Evolutionary conservation across 2,329 filamentous ascomycete species (phyloP).

Genomic region (Hirsutella minnesotensis): DNA sequence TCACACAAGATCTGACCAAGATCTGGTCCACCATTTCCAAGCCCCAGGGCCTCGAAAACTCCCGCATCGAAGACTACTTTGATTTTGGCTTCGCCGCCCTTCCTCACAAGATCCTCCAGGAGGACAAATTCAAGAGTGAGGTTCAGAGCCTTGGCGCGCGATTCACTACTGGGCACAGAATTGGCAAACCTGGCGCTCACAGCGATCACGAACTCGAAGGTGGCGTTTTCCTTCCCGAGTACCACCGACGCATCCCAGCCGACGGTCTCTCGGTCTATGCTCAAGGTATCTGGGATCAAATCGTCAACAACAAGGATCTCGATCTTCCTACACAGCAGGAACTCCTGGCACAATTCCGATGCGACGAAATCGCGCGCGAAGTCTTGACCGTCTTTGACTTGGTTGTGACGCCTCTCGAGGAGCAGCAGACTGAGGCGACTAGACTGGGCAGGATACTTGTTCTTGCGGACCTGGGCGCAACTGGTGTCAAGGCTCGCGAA

Average conservation of each 20-base stretch:
- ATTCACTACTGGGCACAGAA: conserved; percentile 71
- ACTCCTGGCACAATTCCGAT: conserved; percentile 89
- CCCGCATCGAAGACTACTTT: conserved; percentile 92
- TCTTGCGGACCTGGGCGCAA: conserved; percentile 60
- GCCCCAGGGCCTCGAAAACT: conserved; percentile 75
- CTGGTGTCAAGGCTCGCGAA: conserved; percentile 59
- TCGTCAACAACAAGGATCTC: conserved; percentile 96
- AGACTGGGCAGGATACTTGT: conserved; percentile 63
- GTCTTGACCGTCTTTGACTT: conserved; percentile 76
- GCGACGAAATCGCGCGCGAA: conserved; percentile 90
- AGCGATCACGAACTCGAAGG: conserved; percentile 64
- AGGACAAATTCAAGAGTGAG: conserved; percentile 76
- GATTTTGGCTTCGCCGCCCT: conserved; percentile 95
- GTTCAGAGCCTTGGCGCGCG: conserved; percentile 68
- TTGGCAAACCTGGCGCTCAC: conserved; percentile 48
- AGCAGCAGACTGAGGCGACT: conserved; percentile 65
- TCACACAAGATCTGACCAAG: conserved; percentile 80
- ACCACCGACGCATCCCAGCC: conserved; percentile 89
- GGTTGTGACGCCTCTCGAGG: conserved; percentile 72
- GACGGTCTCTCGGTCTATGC: conserved; percentile 95
- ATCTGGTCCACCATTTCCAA: conserved; percentile 93
- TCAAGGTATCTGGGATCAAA: conserved; percentile 93
- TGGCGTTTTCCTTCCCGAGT: conserved; percentile 82
- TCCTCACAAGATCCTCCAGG: conserved; percentile 93
- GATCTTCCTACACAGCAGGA: conserved; percentile 96